Conservation (phyloP, 345 rosid species). For the Eucalyptus curtisii region DNA sequence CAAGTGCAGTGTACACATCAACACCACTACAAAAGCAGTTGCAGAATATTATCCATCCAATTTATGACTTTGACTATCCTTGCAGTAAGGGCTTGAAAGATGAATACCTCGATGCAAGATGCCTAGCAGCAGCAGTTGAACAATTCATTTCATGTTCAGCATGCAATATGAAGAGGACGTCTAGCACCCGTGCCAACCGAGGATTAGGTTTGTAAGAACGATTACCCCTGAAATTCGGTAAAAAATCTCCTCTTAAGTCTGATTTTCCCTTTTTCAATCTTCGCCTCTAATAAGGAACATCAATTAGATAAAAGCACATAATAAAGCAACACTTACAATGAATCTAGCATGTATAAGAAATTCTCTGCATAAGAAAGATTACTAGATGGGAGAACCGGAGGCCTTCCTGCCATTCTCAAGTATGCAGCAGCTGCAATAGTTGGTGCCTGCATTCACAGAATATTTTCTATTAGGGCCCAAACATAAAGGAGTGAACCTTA, state of each 20-base stretch:
- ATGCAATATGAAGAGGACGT: conserved; percentile 82
- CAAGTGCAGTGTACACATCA: conserved; percentile 83
- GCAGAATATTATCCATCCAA: not conserved
- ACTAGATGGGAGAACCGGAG: conserved; percentile 88
- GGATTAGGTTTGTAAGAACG: conserved; percentile 86
- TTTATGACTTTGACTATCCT: not conserved
- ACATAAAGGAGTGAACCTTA: not conserved
- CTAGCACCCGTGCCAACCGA: conserved; percentile 81
- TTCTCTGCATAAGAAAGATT: conserved; percentile 89
- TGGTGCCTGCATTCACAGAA: conserved; percentile 45
- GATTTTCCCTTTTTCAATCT: not conserved
- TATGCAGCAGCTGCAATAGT: conserved; percentile 97
- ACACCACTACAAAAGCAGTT: conserved; percentile 55
- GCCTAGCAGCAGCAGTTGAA: conserved; percentile 91
- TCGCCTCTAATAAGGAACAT: not conserved
- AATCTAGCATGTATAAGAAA: conserved; percentile 93
- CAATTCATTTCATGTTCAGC: conserved; percentile 99
- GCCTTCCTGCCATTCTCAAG: conserved; percentile 94
- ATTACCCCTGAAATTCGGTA: conserved; percentile 43
- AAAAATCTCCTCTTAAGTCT: not conserved
- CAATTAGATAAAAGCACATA: not conserved
- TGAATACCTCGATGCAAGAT: conserved; percentile 88
- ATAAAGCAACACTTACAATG: conserved; percentile 40
- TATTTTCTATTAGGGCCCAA: not conserved
- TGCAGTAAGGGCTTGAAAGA: not conserved